Conservation (phyloP, 495 filamentous ascomycete species). For the Hypoxylon perforatum region DNA sequence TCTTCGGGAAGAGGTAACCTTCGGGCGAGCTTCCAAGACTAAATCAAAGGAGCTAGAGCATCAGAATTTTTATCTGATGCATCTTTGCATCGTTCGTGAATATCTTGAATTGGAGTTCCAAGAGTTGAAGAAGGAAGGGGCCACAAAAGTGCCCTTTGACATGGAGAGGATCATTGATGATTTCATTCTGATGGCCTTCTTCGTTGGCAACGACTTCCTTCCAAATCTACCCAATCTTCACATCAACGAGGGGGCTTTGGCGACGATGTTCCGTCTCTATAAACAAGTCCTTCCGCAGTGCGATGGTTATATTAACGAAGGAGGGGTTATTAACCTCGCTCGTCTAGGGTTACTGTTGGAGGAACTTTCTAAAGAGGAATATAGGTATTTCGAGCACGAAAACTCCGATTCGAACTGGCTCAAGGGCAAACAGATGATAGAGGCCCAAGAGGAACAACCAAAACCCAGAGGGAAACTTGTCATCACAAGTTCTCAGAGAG, state of each 20-base stretch:
- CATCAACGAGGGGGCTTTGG: conserved; percentile 97
- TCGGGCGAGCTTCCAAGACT: conserved; percentile 83
- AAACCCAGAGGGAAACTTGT: conserved; percentile 74
- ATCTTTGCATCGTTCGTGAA: conserved; percentile 96
- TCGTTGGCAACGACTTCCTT: conserved; percentile 99
- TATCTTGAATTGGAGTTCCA: conserved; percentile 98
- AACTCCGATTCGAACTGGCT: conserved; percentile 91
- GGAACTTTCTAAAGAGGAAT: conserved; percentile 82
- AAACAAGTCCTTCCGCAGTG: conserved; percentile 87
- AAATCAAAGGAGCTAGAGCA: conserved; percentile 97
- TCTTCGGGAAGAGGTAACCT: conserved; percentile 96
- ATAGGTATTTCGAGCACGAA: conserved; percentile 90
- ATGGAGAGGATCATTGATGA: conserved; percentile 98
- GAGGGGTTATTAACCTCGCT: conserved; percentile 86
- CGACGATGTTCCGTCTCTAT: conserved; percentile 97
- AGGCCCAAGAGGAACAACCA: conserved; percentile 64
- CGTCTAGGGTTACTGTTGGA: conserved; percentile 82
- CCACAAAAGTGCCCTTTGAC: conserved; percentile 82
- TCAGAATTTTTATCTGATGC: conserved; percentile 98
- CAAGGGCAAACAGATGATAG: conserved; percentile 77
- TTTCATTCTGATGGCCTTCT: conserved; percentile 99
- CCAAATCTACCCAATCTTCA: conserved; percentile 96
- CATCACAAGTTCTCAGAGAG: conserved; percentile 82
- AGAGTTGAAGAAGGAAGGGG: conserved; percentile 82
- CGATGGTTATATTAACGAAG: conserved; percentile 96